Base-by-base conservation (phyloP, 148 eudicot genomes). In the Hydrangea macrophylla region DNA sequence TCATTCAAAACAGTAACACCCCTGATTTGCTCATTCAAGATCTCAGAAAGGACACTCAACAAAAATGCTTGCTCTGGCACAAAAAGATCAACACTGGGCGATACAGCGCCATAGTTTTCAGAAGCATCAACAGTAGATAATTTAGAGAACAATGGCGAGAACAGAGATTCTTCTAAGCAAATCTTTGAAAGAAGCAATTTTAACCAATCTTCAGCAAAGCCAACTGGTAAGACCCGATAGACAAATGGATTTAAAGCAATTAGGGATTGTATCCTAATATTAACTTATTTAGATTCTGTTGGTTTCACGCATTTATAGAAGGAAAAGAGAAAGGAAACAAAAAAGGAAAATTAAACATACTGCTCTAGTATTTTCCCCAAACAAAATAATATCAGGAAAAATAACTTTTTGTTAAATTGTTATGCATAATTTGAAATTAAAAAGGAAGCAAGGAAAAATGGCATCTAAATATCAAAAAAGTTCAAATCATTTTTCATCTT, bases 131-230 rank as follows among this genome's bases (percentile, higher is more conserved):
- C 56, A 26, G 69, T 48, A 48, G 60, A 70, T 65, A 85, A 60
- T 63, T 72, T 67, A 23, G 64, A 55, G 74, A 84, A 92, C 64
- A 87, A 32, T n/a, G 57, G 69, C 18, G 74, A 62, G 51, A 86
- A 86, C 57, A 79, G 75, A 64, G 81, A 70, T 33, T 81, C 81
- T 62, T 84, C 92, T 11, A 88, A 58, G 80, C 96, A 88, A 68
- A 86, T 73, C 67, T 74, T 84, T 58, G 94, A 85, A 31, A 90
- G 81, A 64, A 88, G 85, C 78, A 88, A 69, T 71, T 84, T 86
- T 45, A 83, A 51, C 96, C 94, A 92, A 73, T 86, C 87, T 79
- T 92, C 94, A 22, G 80, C 87, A 67, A 70, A 78, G 26, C 92
- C 87, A 79, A 66, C 94, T 92, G 81, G 32, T 24, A 70, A 12